Conservation (phyloP, 202 grass and related monocot genomes). For the Zoysia matrella region DNA sequence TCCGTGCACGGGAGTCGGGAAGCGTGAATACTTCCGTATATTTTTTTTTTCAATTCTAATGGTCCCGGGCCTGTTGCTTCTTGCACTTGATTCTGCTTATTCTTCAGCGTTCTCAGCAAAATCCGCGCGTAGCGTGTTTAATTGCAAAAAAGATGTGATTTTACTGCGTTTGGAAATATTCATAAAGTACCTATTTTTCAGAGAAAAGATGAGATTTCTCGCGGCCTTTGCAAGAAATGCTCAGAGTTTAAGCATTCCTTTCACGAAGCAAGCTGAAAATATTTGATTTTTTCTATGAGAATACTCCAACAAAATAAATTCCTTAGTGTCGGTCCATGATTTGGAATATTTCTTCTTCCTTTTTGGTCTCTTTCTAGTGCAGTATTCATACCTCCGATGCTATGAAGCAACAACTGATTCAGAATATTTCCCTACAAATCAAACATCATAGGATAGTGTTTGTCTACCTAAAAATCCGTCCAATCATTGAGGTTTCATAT, state of each 20-base stretch:
- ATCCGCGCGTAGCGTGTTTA: not conserved
- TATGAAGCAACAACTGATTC: not conserved
- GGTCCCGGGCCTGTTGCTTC: no score
- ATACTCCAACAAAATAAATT: not conserved
- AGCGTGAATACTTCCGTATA: not conserved
- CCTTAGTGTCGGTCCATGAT: not conserved
- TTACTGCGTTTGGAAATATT: not conserved
- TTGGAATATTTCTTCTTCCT: not conserved
- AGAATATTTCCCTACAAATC: constrained; percentile 1
- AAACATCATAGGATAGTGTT: not conserved
- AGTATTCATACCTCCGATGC: not conserved
- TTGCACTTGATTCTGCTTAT: no score
- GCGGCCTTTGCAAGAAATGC: not conserved
- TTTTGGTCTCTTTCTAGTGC: not conserved
- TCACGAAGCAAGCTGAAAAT: not conserved
- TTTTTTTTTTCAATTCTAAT: not conserved
- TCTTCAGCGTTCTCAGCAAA: no score
- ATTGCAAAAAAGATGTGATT: not conserved
- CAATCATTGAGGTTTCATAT: constrained; percentile 32
- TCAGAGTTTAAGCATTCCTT: not conserved
- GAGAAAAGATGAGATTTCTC: not conserved
- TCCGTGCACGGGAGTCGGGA: not conserved
- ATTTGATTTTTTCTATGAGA: not conserved
- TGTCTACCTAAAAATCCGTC: constrained; percentile 6
- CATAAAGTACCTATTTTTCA: not conserved